Evolutionary conservation across 306 rosid genomes (phyloP), one percentile per base, ranked within the genome.

Genomic region (Inga laurina): DNA sequence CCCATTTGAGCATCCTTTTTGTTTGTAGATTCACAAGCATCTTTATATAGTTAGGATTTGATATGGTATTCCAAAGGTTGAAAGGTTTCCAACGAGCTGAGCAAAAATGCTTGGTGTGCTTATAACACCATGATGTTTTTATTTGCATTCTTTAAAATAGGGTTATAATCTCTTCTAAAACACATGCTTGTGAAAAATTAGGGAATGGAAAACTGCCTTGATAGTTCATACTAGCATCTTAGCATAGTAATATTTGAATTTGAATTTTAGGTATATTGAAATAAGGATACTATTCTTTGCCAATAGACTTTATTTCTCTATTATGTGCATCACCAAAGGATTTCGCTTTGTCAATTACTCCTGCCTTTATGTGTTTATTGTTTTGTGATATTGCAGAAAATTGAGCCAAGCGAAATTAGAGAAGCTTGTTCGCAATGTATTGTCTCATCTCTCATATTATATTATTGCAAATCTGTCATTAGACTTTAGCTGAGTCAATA

Each of bases 341-440:
- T 19, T 77, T 66, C 74, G 73, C 82, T 52, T 52, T 77, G 75
- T 56, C 24, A 59, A 67, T 83, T 43, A 56, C 77, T 56, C 44
- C 37, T 83, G 18, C 49, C 45, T 74, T 27, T 64, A 37, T 27
- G 35, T 78, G 49, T 44, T 66, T 39, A 56, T 74, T 66, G 66
- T 3, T 51, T 83, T 91, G 54, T 79, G 15, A 56, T 84, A 48
- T 80, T 89, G 88, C 89, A 93, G 97, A 91, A 88, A 93, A 68
- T 39, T 18, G 98, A 95, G 90, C 93, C 27, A 84, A 78, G 95
- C 92, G 91, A 94, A 92, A 79, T 86, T 95, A 88, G 97, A 91
- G 90, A 91, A 94, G 86, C 94, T 94, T 87, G 98, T 97, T 27
- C 94, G 91, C 78, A 85, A 93, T 92, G 98, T 93, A 90, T 77